Percentiles rank a stretch among this genome's conserved stretches.
Evolutionary conservation across 495 filamentous ascomycete genomes (phyloP).

Genomic region (Penicillium argentinense): DNA sequence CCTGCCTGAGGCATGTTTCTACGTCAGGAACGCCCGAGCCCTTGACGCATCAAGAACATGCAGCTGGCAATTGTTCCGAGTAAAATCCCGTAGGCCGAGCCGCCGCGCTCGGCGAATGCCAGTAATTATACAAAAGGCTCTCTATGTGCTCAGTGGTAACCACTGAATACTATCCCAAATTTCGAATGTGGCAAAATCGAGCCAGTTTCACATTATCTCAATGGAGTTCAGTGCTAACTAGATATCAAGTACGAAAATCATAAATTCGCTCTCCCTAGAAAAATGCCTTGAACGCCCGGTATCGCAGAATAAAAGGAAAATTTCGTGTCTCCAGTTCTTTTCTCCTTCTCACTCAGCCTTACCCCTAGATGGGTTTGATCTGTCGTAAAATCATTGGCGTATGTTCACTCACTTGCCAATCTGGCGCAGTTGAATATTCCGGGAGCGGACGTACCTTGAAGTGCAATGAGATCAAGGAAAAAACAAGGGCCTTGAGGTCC

Average conservation of each 20-base stretch:
- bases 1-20: constrained; percentile 18
- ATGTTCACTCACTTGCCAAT: not conserved
- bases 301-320: constrained; percentile 20
- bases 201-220: constrained; percentile 3
- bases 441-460: constrained; percentile 69
- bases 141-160: too few relatives aligned
- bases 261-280: not conserved
- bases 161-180: too few relatives aligned
- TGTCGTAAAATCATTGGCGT: constrained; percentile 17
- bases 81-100: too few relatives aligned
- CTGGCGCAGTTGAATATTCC: not conserved
- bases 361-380: constrained; percentile 79
- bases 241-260: not conserved
- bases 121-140: too few relatives aligned
- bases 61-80: too few relatives aligned
- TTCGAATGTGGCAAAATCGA: too few relatives aligned
- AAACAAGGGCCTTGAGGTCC: constrained; percentile 94
- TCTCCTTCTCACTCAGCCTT: not conserved
- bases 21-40: constrained; percentile 15
- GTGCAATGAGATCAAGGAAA: constrained; percentile 93
- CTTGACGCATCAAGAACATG: not conserved
- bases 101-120: too few relatives aligned
- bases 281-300: constrained; percentile 26
- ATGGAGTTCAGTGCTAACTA: constrained; percentile 4
- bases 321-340: constrained; percentile 3